phyloP scores from a whole-genome alignment of 176 grass and related monocot species.

The Ampelocalamus luodianensis region DNA sequence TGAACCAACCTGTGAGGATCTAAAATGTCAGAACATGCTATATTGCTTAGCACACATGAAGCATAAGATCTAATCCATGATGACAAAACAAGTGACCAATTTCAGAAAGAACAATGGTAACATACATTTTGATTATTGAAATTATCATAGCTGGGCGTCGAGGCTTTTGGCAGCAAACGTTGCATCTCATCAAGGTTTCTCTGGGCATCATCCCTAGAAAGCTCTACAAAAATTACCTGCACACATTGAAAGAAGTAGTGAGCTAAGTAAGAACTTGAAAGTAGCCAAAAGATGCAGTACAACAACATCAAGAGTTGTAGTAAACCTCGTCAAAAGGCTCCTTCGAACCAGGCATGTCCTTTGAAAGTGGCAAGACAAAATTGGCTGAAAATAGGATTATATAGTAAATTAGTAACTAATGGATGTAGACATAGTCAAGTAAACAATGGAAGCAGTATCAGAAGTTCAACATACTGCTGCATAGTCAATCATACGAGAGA shows the following conservation, averaged over 20 bases:
- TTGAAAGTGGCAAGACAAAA: constrained; percentile 63
- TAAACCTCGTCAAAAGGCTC: constrained; percentile 71
- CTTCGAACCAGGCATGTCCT: constrained; percentile 58
- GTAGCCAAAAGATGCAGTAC: constrained; percentile 3
- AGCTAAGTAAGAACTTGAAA: constrained; percentile 17
- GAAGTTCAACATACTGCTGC: not conserved
- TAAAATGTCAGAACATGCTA: not conserved
- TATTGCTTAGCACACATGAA: not conserved
- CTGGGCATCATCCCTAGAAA: constrained; percentile 64
- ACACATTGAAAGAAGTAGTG: constrained; percentile 4
- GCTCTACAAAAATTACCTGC: constrained; percentile 67
- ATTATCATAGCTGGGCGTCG: constrained; percentile 23
- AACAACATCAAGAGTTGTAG: not conserved
- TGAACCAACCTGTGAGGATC: constrained; percentile 46
- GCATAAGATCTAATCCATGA: constrained; percentile 1
- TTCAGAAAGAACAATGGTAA: constrained; percentile 8
- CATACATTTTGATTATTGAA: constrained; percentile 42
- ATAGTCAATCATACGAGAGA: not conserved
- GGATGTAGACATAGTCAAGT: constrained; percentile 10
- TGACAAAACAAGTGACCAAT: not conserved
- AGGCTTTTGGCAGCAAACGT: constrained; percentile 33
- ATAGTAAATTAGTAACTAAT: constrained; percentile 12
- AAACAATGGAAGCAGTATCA: not conserved
- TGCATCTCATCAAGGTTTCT: constrained; percentile 57
- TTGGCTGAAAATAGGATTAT: constrained; percentile 54